A percentile compares a stretch with the other conserved stretches of the same genome.
Evolutionary conservation across 2,329 filamentous ascomycete genomes (phyloP).

Genomic region (Colletotrichum cereale): DNA sequence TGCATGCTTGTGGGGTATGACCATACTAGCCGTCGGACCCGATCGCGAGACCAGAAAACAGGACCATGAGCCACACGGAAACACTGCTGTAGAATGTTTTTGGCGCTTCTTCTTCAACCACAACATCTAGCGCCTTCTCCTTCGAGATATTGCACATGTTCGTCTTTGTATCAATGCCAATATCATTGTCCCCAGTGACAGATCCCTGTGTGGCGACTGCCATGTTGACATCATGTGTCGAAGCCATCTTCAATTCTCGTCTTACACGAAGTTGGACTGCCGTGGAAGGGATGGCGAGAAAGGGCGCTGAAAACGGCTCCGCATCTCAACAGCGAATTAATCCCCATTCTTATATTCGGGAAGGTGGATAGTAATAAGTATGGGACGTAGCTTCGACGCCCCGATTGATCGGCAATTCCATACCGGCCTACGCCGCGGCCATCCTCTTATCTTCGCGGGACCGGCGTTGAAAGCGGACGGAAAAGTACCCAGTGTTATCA

Average conservation of each 20-base stretch:
- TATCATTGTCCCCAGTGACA: background rate
- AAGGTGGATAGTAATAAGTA: background rate
- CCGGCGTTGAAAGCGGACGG: constrained; percentile 24
- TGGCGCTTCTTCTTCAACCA: constrained; percentile 23
- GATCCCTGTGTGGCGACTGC: too few species aligned
- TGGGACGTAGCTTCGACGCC: background rate
- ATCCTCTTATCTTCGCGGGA: constrained; percentile 25
- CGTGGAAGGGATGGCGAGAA: background rate
- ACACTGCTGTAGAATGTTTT: constrained; percentile 54
- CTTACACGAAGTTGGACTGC: background rate
- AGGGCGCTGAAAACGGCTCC: background rate
- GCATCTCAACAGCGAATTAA: background rate
- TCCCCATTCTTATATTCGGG: background rate
- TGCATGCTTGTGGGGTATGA: background rate
- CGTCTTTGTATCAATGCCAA: background rate
- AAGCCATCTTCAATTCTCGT: background rate
- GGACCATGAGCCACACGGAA: constrained; percentile 58
- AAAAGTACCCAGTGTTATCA: constrained; percentile 24
- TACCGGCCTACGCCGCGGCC: background rate
- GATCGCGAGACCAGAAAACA: constrained; percentile 60
- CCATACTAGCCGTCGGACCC: constrained; percentile 59
- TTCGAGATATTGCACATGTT: background rate
- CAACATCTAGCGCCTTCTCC: background rate
- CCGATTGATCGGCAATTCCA: background rate
- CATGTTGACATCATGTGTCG: background rate